phyloP scores from a whole-genome alignment of 108 stramenopile species.

The Conticribra guillardii region DNA sequence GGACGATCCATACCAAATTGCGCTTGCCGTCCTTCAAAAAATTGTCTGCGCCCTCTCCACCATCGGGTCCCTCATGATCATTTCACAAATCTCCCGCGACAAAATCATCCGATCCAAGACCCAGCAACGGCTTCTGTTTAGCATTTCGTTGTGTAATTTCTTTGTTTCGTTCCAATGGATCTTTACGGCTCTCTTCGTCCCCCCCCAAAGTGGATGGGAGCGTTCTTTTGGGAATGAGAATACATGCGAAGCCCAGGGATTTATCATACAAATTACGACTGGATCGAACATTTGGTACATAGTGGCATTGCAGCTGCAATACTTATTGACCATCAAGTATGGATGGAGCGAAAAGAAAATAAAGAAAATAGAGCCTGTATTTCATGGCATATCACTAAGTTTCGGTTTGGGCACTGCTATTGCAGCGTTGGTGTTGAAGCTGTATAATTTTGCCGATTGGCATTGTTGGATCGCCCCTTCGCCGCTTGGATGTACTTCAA shows the following conservation, averaged over 20 bases:
- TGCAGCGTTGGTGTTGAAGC: conserved; percentile 1
- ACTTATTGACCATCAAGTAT: conserved; percentile 23
- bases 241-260: conserved; percentile 26
- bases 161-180: not conserved
- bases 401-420: conserved; percentile 21
- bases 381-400: conserved; percentile 15
- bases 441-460: conserved; percentile 34
- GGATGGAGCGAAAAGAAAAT: conserved; percentile 20
- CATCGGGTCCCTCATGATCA: conserved; percentile 6
- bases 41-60: not conserved
- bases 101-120: not conserved
- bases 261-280: conserved; percentile 3
- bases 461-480: conserved; percentile 34
- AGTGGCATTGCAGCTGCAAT: conserved; percentile 5
- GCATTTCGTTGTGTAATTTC: not conserved
- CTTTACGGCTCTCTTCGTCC: conserved; percentile 19
- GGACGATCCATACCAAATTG: conserved; percentile 3
- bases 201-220: not conserved
- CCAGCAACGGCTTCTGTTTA: conserved; percentile 1
- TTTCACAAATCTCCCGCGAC: not conserved
- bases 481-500: conserved; percentile 23
- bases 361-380: conserved; percentile 1
- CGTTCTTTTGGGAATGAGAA: conserved; percentile 11
- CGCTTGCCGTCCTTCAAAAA: not conserved
- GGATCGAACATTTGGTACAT: conserved; percentile 5